Evolutionary conservation across 192 early-diverging fungal genomes (phyloP).

Genomic region (Linnemannia zychae): DNA sequence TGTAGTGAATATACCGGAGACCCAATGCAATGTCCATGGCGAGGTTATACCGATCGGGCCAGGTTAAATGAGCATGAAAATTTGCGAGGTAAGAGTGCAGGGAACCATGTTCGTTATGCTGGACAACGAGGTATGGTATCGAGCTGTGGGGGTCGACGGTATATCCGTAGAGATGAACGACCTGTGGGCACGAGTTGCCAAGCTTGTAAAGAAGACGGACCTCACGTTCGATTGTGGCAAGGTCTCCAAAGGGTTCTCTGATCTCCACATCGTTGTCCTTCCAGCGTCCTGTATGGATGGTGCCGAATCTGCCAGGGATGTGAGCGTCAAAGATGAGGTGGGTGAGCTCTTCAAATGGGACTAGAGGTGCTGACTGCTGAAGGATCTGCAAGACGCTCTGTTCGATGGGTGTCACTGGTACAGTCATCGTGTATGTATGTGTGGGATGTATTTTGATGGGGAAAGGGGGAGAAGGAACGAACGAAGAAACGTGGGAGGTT

Average conservation of each 20-base stretch:
- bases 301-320: conserved; percentile 43
- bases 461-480: background rate
- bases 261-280: conserved; percentile 38
- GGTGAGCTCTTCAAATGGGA: conserved; percentile 42
- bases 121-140: conserved; percentile 35
- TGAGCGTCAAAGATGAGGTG: conserved; percentile 47
- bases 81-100: conserved; percentile 50
- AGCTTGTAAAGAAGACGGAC: conserved; percentile 52
- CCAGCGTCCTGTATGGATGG: conserved; percentile 51
- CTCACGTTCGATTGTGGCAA: conserved; percentile 41
- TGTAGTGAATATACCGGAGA: conserved; percentile 47
- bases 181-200: conserved; percentile 30
- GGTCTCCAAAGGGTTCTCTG: conserved; percentile 47
- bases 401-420: conserved; percentile 26
- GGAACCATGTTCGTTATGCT: conserved; percentile 53
- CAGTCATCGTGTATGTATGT: conserved; percentile 27
- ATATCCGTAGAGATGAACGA: conserved; percentile 31
- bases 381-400: conserved; percentile 34
- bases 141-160: conserved; percentile 35
- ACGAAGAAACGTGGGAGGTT: background rate
- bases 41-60: conserved; percentile 56
- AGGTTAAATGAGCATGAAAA: conserved; percentile 50
- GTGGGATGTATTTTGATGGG: background rate
- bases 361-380: conserved; percentile 38
- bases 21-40: conserved; percentile 50